Evolutionary conservation across 2,329 filamentous ascomycete species (phyloP), one percentile per base, ranked within the genome.

Genomic region (Colletotrichum liriopes): DNA sequence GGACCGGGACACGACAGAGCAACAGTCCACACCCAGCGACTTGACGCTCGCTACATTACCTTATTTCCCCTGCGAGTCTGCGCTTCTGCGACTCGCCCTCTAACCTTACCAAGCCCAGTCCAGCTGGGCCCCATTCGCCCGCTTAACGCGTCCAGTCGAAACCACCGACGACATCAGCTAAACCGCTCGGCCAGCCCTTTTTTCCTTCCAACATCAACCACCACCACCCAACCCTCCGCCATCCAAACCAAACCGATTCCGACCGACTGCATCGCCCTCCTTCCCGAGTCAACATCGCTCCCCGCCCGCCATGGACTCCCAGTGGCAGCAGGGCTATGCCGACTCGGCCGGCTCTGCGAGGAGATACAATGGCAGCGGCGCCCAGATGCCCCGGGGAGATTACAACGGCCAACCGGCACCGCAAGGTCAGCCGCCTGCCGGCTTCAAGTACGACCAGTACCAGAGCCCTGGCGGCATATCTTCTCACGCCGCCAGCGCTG

Each of bases 391-490:
- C 23, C 51, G 79, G 84, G 56, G 77, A 75, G 61, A 75, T 51
- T 80, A 74, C 80, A 81, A 74, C 81, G 77, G 71, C 71, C 77
- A 70, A 74, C 76, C 68, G 75, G 65, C 41, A 20, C 37, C 65
- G 35, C 62, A 63, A 58, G 65, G 59, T 45, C 73, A 90, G 79
- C 85, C 89, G 72, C 87, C 89, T 60, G 85, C 87, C 75, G 69
- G 86, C 79, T 93, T 90, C 83, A 90, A 91, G 76, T 93, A 93
- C 81, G 91, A 93, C 76, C 87, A 91, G 78, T 93, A 92, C 80
- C 90, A 91, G 79, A 76, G 78, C 73, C 74, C 78, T 78, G 75
- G 81, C 81, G 75, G 84, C 78, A 64, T 69, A 14, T 64, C 65
- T 32, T 72, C 69, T 35, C 65, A 72, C 14, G 75, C 80, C 83